phyloP scores from a whole-genome alignment of 257 asterid genomes.

The Thymus mandschuricus region DNA sequence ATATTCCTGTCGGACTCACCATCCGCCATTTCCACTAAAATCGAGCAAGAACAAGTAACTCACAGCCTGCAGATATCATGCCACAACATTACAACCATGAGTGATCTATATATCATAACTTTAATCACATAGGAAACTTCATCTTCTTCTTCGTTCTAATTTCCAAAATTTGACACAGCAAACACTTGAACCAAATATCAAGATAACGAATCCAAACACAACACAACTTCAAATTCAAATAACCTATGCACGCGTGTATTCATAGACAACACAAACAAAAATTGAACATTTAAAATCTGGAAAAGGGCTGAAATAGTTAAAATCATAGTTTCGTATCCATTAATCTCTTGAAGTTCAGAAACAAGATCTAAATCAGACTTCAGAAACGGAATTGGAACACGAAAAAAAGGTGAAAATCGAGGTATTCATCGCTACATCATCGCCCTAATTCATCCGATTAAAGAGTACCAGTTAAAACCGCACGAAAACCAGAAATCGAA shows the following conservation, averaged over 20 bases:
- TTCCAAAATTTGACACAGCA: not conserved
- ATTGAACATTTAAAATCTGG: not conserved
- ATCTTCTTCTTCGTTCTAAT: not conserved
- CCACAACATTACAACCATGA: not conserved
- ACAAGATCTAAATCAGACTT: not conserved
- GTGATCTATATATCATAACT: too few relatives aligned
- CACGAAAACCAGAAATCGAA: not conserved
- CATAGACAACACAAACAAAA: not conserved
- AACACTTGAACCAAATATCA: not conserved
- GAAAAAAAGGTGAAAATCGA: not conserved
- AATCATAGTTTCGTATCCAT: too few relatives aligned
- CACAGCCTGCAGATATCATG: constrained; percentile 21
- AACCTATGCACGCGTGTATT: not conserved
- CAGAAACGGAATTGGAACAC: not conserved
- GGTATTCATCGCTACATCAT: not conserved
- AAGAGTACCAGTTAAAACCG: not conserved
- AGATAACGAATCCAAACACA: constrained; percentile 9
- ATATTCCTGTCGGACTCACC: constrained; percentile 41
- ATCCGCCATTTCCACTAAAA: constrained; percentile 33
- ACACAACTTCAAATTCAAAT: not conserved
- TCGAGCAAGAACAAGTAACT: constrained; percentile 12
- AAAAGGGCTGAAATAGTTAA: not conserved
- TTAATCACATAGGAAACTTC: not conserved
- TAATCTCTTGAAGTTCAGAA: not conserved
- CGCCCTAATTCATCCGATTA: not conserved